Conservation (phyloP, 2,329 filamentous ascomycete genomes). For the Diplodia mutila region DNA sequence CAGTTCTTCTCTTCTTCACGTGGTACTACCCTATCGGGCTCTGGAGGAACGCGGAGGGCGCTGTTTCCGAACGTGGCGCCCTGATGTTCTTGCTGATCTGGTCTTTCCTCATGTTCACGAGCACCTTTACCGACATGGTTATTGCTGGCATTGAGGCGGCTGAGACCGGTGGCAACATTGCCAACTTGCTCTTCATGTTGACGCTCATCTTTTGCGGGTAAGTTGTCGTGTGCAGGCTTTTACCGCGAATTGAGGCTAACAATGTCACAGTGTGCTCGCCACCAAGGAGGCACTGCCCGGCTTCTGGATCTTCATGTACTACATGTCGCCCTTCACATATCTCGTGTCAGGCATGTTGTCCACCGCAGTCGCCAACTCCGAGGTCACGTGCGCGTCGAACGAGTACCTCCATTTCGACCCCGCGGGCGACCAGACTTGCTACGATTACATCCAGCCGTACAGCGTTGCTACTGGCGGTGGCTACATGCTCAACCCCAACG, state of each 20-base stretch:
- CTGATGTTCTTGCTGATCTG: slow-evolving; percentile 76
- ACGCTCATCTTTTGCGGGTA: slow-evolving; percentile 67
- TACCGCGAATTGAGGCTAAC: slow-evolving; percentile 42
- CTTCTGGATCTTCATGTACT: slow-evolving; percentile 82
- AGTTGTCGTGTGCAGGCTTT: background rate
- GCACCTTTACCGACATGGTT: slow-evolving; percentile 74
- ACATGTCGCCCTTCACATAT: slow-evolving; percentile 77
- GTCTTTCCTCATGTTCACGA: slow-evolving; percentile 73
- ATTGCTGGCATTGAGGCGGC: slow-evolving; percentile 73
- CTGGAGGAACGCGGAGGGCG: slow-evolving; percentile 65
- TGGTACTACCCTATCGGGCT: slow-evolving; percentile 85
- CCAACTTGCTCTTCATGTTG: slow-evolving; percentile 70
- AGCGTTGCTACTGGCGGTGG: slow-evolving; percentile 42
- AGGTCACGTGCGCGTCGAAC: slow-evolving; percentile 66
- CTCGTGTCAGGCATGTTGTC: slow-evolving; percentile 72
- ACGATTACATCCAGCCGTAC: slow-evolving; percentile 53
- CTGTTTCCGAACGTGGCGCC: slow-evolving; percentile 67
- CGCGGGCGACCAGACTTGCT: slow-evolving; percentile 61
- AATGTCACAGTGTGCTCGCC: slow-evolving; percentile 63
- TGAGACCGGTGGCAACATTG: slow-evolving; percentile 71
- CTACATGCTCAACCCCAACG: slow-evolving; percentile 41
- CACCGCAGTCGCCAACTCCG: slow-evolving; percentile 66
- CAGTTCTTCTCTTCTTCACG: slow-evolving; percentile 69
- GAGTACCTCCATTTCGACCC: slow-evolving; percentile 69
- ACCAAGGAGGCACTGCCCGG: slow-evolving; percentile 62